These are phyloP conservation scores for Kodamaea fungicola DNA, from an alignment of 1,139 yeast genomes.

Conservation along the genomic window DNA sequence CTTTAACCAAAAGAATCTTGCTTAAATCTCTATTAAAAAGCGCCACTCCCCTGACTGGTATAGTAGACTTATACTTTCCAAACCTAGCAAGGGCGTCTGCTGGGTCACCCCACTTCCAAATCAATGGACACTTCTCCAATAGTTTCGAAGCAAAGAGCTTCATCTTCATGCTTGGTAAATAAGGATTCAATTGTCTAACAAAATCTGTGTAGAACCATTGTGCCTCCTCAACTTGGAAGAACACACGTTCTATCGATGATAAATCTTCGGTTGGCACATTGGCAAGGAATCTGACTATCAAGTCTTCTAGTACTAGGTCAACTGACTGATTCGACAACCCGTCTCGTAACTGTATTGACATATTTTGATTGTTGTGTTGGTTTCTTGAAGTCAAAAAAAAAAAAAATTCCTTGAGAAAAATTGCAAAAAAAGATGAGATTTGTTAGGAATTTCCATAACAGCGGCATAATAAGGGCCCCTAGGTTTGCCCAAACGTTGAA, in stretches of 20 bases:
- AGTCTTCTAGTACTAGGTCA: slow-evolving; percentile 79
- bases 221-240: slow-evolving; percentile 96
- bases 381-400: background rate
- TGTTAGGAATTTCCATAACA: slow-evolving; percentile 5
- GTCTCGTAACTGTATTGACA: slow-evolving; percentile 56
- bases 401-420: background rate
- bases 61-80: slow-evolving; percentile 79
- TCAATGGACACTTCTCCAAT: slow-evolving; percentile 75
- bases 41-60: slow-evolving; percentile 97
- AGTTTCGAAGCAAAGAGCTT: slow-evolving; percentile 72
- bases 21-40: slow-evolving; percentile 69
- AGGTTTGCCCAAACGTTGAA: slow-evolving; percentile 15
- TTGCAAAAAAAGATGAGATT: slow-evolving; percentile 2
- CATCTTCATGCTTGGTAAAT: slow-evolving; percentile 76
- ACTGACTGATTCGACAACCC: slow-evolving; percentile 58
- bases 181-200: slow-evolving; percentile 67
- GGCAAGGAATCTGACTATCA: slow-evolving; percentile 82
- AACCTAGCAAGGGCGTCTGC: slow-evolving; percentile 71
- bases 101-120: slow-evolving; percentile 85
- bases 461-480: slow-evolving; percentile 6
- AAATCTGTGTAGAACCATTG: slow-evolving; percentile 97
- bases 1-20: slow-evolving; percentile 77
- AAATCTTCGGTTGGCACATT: slow-evolving; percentile 92
- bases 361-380: slow-evolving; percentile 13
- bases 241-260: slow-evolving; percentile 78